These are phyloP conservation scores for Eucalyptus globulus DNA, from an alignment of 345 rosid genomes.

Conservation along the genomic window DNA sequence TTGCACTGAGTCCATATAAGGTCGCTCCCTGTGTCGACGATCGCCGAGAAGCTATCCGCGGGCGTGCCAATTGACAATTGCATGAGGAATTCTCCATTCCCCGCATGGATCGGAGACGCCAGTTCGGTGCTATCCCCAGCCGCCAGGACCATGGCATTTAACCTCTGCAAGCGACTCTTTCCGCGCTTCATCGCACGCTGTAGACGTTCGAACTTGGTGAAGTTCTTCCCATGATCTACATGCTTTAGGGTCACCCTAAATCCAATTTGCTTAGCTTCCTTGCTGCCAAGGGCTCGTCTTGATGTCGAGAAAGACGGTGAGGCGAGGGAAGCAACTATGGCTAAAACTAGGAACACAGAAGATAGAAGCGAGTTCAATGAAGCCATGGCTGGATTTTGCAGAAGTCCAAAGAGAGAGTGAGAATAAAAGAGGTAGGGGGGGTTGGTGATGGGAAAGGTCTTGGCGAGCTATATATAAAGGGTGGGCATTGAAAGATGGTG, in stretches of 20 bases:
- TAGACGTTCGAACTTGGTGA: slow-evolving; percentile 60
- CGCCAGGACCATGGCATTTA: slow-evolving; percentile 31
- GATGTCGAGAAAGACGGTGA: slow-evolving; percentile 3
- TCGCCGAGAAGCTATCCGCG: slow-evolving; percentile 39
- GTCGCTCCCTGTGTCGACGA: slow-evolving; percentile 87
- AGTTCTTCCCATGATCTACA: slow-evolving; percentile 64
- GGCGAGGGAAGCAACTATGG: background rate
- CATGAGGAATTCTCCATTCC: slow-evolving; percentile 83
- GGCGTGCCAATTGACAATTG: slow-evolving; percentile 66
- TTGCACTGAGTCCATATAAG: slow-evolving; percentile 95
- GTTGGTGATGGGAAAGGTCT: background rate
- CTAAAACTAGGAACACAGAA: background rate
- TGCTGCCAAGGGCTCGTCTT: background rate
- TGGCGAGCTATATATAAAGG: background rate
- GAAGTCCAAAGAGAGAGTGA: background rate
- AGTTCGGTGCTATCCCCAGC: slow-evolving; percentile 8
- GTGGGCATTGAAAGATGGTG: background rate
- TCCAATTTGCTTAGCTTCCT: slow-evolving; percentile 1
- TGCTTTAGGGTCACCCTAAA: slow-evolving; percentile 43
- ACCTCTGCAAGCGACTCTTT: slow-evolving; percentile 38
- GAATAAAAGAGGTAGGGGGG: background rate
- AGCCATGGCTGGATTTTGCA: background rate
- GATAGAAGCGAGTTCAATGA: background rate
- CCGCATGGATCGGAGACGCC: slow-evolving; percentile 39
- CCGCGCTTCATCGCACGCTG: slow-evolving; percentile 64